A percentile compares a stretch with the other conserved stretches of the same genome.
Evolutionary conservation across 78 protist species (phyloP).

Genomic region (Monocercomonoides exilis): DNA sequence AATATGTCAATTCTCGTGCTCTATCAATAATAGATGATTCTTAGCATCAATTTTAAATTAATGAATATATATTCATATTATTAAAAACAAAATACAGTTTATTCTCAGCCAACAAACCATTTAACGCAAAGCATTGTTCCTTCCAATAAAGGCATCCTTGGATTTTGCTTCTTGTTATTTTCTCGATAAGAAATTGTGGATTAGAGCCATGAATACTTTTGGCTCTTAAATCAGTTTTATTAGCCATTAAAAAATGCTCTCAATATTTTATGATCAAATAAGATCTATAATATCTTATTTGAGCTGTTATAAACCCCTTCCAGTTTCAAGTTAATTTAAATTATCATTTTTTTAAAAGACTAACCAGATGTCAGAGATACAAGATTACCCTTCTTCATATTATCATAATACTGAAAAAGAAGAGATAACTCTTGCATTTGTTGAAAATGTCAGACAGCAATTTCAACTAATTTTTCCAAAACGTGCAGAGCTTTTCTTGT

Average conservation of each 20-base stretch:
- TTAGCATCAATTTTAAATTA: neutral
- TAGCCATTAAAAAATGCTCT: no score
- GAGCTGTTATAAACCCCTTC: no score
- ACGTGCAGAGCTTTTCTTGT: neutral
- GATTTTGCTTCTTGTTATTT: conserved; percentile 70
- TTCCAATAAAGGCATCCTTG: conserved; percentile 77
- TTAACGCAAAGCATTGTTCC: conserved; percentile 87
- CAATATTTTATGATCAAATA: no score
- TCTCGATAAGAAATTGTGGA: conserved; percentile 45
- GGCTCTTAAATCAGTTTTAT: neutral
- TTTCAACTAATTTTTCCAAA: neutral
- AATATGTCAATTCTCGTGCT: conserved; percentile 64
- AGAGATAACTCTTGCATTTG: conserved; percentile 1
- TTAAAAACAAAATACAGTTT: neutral
- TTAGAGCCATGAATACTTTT: neutral
- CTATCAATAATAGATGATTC: conserved; percentile 80
- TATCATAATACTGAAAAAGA: neutral
- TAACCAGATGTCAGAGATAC: no score
- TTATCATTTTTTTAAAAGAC: no score
- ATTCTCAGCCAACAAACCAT: conserved; percentile 19
- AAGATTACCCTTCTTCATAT: conserved; percentile 1
- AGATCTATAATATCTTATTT: no score
- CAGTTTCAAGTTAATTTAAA: no score
- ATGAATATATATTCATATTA: neutral
- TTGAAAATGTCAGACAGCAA: neutral